phyloP scores from a whole-genome alignment of 495 filamentous ascomycete genomes.

The Aspergillus steynii region DNA sequence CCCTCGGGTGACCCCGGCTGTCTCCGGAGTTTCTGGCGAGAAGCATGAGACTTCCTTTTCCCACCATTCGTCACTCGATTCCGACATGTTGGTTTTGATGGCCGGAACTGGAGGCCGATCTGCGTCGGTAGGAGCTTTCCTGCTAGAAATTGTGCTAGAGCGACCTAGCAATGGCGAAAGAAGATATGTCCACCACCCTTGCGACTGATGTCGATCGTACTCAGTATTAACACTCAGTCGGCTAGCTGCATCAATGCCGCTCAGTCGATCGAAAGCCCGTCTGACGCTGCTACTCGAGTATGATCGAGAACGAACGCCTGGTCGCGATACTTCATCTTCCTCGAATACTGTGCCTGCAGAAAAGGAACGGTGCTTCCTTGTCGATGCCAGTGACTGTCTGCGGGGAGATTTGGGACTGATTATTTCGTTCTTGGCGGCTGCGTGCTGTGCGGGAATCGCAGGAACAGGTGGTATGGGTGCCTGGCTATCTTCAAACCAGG shows the following conservation, averaged over 20 bases:
- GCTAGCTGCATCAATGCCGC: not conserved
- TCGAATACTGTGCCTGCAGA: slow-evolving; percentile 60
- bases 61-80: slow-evolving; percentile 35
- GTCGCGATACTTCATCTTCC: slow-evolving; percentile 45
- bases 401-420: slow-evolving; percentile 34
- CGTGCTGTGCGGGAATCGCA: slow-evolving; percentile 53
- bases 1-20: slow-evolving; percentile 14
- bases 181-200: slow-evolving; percentile 88
- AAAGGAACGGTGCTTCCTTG: slow-evolving; percentile 31
- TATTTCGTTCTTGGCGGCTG: slow-evolving; percentile 24
- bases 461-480: slow-evolving; percentile 60
- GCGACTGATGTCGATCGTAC: slow-evolving; percentile 58
- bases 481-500: slow-evolving; percentile 25
- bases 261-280: slow-evolving; percentile 22
- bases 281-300: slow-evolving; percentile 21
- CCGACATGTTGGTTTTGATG: slow-evolving; percentile 32
- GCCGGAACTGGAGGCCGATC: slow-evolving; percentile 33
- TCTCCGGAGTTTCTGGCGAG: slow-evolving; percentile 36
- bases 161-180: slow-evolving; percentile 69
- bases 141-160: slow-evolving; percentile 36
- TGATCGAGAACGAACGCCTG: slow-evolving; percentile 15
- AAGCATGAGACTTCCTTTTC: slow-evolving; percentile 44
- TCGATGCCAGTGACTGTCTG: slow-evolving; percentile 30
- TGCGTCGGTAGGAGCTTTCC: slow-evolving; percentile 30
- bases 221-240: slow-evolving; percentile 44